Evolutionary conservation across 495 filamentous ascomycete species (phyloP).

Genomic region (Beverwykella pulmonaria): DNA sequence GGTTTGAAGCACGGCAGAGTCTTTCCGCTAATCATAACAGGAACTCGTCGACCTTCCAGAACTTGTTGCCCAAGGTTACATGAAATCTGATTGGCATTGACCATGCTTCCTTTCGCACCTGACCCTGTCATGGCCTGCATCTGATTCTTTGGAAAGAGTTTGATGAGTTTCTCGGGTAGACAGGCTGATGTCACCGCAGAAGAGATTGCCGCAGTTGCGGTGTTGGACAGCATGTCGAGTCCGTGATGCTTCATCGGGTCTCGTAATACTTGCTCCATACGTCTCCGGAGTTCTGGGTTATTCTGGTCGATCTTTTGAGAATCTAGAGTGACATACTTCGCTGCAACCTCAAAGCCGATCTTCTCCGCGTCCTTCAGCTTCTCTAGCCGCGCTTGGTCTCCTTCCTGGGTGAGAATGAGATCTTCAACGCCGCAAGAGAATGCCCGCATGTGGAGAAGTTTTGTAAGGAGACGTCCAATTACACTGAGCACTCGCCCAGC

Average conservation of each 20-base stretch:
- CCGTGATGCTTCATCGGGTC: slow-evolving; percentile 88
- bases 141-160: slow-evolving; percentile 93
- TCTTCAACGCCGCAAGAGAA: slow-evolving; percentile 99
- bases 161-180: slow-evolving; percentile 79
- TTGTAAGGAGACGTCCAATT: slow-evolving; percentile 84
- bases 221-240: slow-evolving; percentile 82
- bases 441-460: slow-evolving; percentile 86
- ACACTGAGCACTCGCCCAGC: slow-evolving; percentile 87
- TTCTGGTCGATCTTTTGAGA: slow-evolving; percentile 59
- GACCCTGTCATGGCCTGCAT: slow-evolving; percentile 99
- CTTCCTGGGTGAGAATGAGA: slow-evolving; percentile 78
- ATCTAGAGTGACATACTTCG: slow-evolving; percentile 89
- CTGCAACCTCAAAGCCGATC: slow-evolving; percentile 81
- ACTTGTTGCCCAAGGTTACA: slow-evolving; percentile 97
- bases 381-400: slow-evolving; percentile 70
- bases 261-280: slow-evolving; percentile 86
- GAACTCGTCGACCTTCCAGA: slow-evolving; percentile 91
- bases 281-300: slow-evolving; percentile 69
- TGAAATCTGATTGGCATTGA: slow-evolving; percentile 97
- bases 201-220: slow-evolving; percentile 69
- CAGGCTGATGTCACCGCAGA: slow-evolving; percentile 75
- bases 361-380: slow-evolving; percentile 66
- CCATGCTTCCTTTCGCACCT: slow-evolving; percentile 87
- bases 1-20: slow-evolving; percentile 92
- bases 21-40: slow-evolving; percentile 97